Conservation (phyloP, 371 early-diverging fungal genomes). For the Mortierella sp. region DNA sequence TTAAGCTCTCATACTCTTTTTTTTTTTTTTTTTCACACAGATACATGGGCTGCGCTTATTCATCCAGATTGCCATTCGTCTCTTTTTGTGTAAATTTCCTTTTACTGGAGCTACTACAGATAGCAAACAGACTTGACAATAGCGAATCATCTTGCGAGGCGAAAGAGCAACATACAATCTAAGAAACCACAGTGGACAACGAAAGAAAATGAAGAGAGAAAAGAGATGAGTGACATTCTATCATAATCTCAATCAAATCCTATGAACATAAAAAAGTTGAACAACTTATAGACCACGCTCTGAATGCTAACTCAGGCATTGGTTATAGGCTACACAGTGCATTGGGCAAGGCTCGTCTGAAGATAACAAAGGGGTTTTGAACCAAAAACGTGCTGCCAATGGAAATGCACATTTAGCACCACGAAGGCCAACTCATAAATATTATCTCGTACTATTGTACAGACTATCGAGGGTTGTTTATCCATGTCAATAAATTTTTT, state of each 20-base stretch:
- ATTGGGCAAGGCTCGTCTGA: not conserved
- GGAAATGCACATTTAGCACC: constrained; percentile 10
- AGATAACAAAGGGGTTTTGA: not conserved
- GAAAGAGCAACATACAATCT: not conserved
- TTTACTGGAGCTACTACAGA: too few species aligned
- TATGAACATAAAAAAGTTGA: not conserved
- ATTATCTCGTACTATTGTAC: too few species aligned
- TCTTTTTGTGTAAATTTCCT: too few species aligned
- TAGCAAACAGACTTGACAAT: not conserved
- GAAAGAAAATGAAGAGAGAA: too few species aligned
- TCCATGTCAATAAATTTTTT: too few species aligned
- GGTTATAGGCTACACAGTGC: not conserved
- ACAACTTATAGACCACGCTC: not conserved
- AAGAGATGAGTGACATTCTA: too few species aligned
- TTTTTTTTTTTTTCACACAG: too few species aligned
- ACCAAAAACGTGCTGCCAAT: constrained; percentile 2
- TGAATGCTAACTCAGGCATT: not conserved
- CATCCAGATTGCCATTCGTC: too few species aligned
- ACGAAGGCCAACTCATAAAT: too few species aligned
- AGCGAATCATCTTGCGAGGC: not conserved
- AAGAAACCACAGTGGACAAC: not conserved
- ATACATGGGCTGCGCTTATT: too few species aligned
- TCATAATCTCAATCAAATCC: not conserved
- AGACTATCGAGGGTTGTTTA: too few species aligned
- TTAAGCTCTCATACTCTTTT: too few species aligned